These are phyloP conservation scores for Penicillium thymicola DNA, from an alignment of 2,329 filamentous ascomycete species.

Conservation along the genomic window DNA sequence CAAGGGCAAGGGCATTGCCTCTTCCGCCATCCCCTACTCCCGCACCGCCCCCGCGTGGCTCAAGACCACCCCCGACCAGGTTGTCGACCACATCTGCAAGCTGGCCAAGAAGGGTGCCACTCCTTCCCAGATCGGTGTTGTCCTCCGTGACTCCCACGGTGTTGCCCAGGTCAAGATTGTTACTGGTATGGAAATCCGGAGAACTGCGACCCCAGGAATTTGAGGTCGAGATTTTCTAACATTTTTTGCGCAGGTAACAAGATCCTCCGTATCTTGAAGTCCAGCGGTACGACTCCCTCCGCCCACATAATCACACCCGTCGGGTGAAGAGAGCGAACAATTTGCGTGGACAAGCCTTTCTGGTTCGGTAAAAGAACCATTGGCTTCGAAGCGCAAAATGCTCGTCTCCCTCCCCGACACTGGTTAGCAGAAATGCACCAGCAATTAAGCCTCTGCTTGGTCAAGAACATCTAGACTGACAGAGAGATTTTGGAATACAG, in stretches of 20 bases:
- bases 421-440: constrained; percentile 32
- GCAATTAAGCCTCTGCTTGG: constrained; percentile 76
- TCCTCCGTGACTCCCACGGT: constrained; percentile 97
- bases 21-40: constrained; percentile 95
- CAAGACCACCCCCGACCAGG: constrained; percentile 97
- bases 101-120: constrained; percentile 98
- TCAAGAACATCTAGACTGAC: constrained; percentile 69
- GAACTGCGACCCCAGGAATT: neutral
- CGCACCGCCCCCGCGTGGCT: constrained; percentile 90
- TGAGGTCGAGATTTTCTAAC: constrained; percentile 36
- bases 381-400: constrained; percentile 3
- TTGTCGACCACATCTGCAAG: constrained; percentile 98
- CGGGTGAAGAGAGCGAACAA: constrained; percentile 24
- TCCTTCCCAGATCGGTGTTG: constrained; percentile 97
- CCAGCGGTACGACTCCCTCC: constrained; percentile 69
- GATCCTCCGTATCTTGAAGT: constrained; percentile 98
- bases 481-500: constrained; percentile 81
- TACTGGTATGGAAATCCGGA: constrained; percentile 65
- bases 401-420: constrained; percentile 14
- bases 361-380: constrained; percentile 7
- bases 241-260: constrained; percentile 73
- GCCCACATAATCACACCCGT: constrained; percentile 19
- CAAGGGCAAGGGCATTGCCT: constrained; percentile 98
- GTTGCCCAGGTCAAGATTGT: constrained; percentile 97
- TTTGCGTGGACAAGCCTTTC: constrained; percentile 10